Base-by-base conservation (phyloP, 2,329 filamentous ascomycete species). In the Microcyclosporella mali region DNA sequence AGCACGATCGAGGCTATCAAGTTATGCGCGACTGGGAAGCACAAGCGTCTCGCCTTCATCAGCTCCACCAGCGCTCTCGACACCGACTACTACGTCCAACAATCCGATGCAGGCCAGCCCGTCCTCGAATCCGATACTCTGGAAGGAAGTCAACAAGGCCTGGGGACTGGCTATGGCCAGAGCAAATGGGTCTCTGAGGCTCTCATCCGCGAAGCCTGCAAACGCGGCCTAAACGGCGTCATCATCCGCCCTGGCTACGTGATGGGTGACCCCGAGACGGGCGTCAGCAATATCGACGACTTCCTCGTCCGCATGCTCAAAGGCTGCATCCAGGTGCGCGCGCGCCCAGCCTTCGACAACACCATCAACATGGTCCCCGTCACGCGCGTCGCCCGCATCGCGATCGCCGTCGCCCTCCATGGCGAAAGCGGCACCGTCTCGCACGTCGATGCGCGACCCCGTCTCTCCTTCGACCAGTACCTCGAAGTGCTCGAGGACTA, bases 291-390 rank as follows among this genome's bases (percentile, higher is more conserved):
- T 63, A 89, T 82, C 1, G 90, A 97, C 59, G 90, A 95, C 66
- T 97, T 95, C 71, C 69, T 97, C 6, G 77, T 95, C 51, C 80
- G 90, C 30, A 79, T 95, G 68, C 69, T 83, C 43, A 95, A 95
- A 69, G 89, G 88, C 44, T 94, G 88, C 57, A 71, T 94, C 38
- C 89, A 97, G 65, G 72, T 95, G 2, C 70, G 70, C 2, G 73
- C 74, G 2, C 75, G 87, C 0, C 90, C 89, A 1, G 75, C 78
- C 53, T 94, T 95, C 54, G 67, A 73, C 62, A 97, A 95, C 70
- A 86, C 87, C 0, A 80, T 95, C 65, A 97, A 95, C 69, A 80
- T 83, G 64, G 85, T 95, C 0, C 89, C 90, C 0, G 88, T 95
- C 18, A 80, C 81, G 49, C 87, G 94, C 53, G 88, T 95, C 28